Base-by-base conservation (phyloP, 2,329 filamentous ascomycete genomes). In the Fusarium pseudonygamai region DNA sequence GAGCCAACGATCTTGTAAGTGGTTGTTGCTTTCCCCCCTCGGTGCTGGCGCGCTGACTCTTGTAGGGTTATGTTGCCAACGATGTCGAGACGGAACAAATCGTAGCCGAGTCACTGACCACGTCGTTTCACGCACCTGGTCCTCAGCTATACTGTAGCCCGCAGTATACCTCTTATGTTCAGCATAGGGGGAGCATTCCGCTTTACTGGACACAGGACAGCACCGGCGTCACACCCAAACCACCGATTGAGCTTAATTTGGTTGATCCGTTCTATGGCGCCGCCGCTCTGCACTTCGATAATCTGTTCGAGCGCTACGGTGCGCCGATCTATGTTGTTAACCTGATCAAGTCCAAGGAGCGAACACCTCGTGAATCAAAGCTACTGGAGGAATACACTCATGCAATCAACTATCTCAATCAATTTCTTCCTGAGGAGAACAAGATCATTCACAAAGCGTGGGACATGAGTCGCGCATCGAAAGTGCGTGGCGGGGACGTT, bases 41-140 rank as follows among this genome's bases (percentile, higher is more conserved):
- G 16, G 15, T 40, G 7, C 24, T 55, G 53, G 14, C 26, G 10
- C 36, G 28, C 74, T 76, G 18, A 76, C 30, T 47, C 18, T 42
- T 13, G n/a, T 18, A 86, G 80, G 96, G 96, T 20, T 97, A 97
- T 80, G 96, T 99, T 61, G 97, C 96, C 59, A 99, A 99, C 79
- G 97, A 99, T 82, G 96, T 99, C 30, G 97, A 99, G 83, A 98
- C 96, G 2, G 96, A 99, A 82, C 96, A 99, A 81, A 98, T 99
- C 68, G 95, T 99, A 10, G 96, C 95, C 1, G 96, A 99, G 80
- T 94, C 95, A 77, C 86, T 96, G 57, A 98, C 95, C 1, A 99
- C 96, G 2, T 98, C 96, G 0, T 98, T 99, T 76, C 96, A 99
- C 83, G 93, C 93, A 7, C 94, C 96, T 9, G 96, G 95, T 0